These are phyloP conservation scores for Globisporangium polare DNA, from an alignment of 352 stramenopile genomes.

Conservation along the genomic window DNA sequence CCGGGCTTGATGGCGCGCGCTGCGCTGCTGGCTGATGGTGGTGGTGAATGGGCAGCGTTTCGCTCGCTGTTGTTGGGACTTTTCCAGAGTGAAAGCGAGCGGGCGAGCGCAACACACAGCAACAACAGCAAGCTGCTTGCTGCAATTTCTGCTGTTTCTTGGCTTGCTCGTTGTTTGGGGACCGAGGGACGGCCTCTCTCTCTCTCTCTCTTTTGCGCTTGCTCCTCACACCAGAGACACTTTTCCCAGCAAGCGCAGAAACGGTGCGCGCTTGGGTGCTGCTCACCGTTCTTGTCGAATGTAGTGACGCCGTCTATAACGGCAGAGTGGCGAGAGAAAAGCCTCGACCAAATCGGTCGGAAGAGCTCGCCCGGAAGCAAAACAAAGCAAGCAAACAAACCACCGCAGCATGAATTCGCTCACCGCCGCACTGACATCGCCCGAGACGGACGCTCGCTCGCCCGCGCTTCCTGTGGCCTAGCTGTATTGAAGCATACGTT, in stretches of 20 bases:
- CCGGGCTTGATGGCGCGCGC: too few species aligned
- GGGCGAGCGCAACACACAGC: neutral
- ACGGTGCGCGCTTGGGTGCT: neutral
- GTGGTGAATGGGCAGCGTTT: conserved; percentile 3
- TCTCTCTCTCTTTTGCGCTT: neutral
- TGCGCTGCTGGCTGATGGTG: too few species aligned
- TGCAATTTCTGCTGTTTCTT: conserved; percentile 7
- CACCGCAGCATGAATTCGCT: too few species aligned
- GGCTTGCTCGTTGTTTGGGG: neutral
- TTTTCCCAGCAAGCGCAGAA: neutral
- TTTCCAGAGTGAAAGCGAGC: conserved; percentile 15
- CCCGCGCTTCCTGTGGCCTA: too few species aligned
- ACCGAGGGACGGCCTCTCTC: neutral
- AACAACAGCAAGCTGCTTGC: neutral
- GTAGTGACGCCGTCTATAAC: neutral
- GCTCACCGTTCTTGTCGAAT: neutral
- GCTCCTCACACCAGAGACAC: conserved; percentile 15
- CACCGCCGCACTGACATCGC: too few species aligned
- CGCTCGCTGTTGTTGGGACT: conserved; percentile 5
- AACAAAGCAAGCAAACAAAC: too few species aligned
- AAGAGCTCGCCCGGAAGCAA: too few species aligned
- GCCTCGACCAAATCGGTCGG: too few species aligned
- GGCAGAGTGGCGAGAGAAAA: neutral
- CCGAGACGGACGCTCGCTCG: too few species aligned
- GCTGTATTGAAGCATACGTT: too few species aligned